Base-by-base conservation (phyloP, 352 stramenopile genomes). In the Pythium rhizo-oryzae region DNA sequence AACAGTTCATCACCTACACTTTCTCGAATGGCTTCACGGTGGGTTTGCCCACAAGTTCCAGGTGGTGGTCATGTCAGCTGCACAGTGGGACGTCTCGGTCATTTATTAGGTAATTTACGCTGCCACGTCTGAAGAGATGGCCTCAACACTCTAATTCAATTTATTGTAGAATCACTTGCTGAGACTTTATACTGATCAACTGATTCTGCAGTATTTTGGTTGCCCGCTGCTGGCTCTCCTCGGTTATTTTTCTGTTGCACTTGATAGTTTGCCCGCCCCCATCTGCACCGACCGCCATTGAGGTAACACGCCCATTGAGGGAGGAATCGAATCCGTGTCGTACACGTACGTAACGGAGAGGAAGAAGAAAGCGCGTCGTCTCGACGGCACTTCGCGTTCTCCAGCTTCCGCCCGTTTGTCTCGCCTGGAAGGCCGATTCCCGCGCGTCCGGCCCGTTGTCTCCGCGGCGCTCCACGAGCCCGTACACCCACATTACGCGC, bases 11-110 rank as follows among this genome's bases (percentile, higher is more conserved):
- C 19, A 6, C 25, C 51, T 23, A 49, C 54, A 67, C 41, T 67
- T 59, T 60, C 24, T 44, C 30, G 59, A 24, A 44, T 55, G 46
- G 46, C 57, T 52, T 64, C 43, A 64, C n/a, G 24, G 16, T 64
- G 57, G 57, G 53, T 60, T 49, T n/a, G 7, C 19, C 8, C 16
- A 28, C n/a, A 54, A 54, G 24, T 28, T 37, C 23, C 53, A 60
- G 53, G 33, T 60, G 53, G 53, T 35, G 33, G 53, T 25, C 35
- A 21, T 57, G 53, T 60, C 53, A 60, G 33, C 41, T 60, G 33
- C 35, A 60, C n/a, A 39, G 53, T 60, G 53, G 53, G 53, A 60
- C 53, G 43, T 18, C 16, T 30, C 21, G 33, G 53, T 47, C 18
- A n/a, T 47, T 21, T 47, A 47, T n/a, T 4, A 2, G 4, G 41